Percentiles rank a stretch among this genome's conserved stretches.
Conservation (phyloP, 208 protist species). For the Trypanosoma platydactyli region DNA sequence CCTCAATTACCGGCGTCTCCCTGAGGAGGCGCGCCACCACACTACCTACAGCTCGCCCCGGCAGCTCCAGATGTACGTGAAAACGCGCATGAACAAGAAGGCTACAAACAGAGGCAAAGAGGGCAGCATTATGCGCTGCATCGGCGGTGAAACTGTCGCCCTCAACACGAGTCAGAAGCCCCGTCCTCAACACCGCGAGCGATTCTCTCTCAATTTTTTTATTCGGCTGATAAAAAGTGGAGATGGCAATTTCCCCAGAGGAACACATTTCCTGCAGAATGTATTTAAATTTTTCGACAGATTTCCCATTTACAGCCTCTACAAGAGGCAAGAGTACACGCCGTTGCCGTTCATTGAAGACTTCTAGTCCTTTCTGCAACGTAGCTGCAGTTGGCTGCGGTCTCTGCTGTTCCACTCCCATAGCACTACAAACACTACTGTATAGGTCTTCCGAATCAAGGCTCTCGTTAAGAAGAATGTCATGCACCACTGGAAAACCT, state of each 20-base stretch:
- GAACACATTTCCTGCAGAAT: slow-evolving; percentile 50
- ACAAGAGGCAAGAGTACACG: slow-evolving; percentile 38
- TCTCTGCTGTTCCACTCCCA: slow-evolving; percentile 3
- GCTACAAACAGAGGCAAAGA: slow-evolving; percentile 56
- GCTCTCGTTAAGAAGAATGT: slow-evolving; percentile 65
- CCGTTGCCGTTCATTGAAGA: slow-evolving; percentile 46
- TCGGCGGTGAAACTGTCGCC: slow-evolving; percentile 33
- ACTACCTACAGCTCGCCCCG: slow-evolving; percentile 56
- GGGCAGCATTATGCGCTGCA: slow-evolving; percentile 35
- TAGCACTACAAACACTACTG: slow-evolving; percentile 26
- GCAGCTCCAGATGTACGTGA: slow-evolving; percentile 55
- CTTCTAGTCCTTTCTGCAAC: slow-evolving; percentile 40
- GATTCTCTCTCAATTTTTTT: slow-evolving; percentile 71
- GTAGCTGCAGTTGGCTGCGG: slow-evolving; percentile 17
- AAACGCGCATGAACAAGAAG: slow-evolving; percentile 49
- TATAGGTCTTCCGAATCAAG: slow-evolving; percentile 47
- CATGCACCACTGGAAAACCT: slow-evolving; percentile 37
- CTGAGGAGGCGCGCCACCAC: slow-evolving; percentile 45
- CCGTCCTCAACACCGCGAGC: slow-evolving; percentile 38
- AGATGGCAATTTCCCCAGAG: slow-evolving; percentile 51
- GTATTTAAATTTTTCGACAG: slow-evolving; percentile 39
- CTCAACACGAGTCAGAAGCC: slow-evolving; percentile 26
- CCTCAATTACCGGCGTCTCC: slow-evolving; percentile 23
- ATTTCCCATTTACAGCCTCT: slow-evolving; percentile 47
- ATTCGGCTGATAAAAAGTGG: slow-evolving; percentile 61